A percentile compares a stretch with the other conserved stretches of the same genome.
These are phyloP conservation scores for Lactarius sp. DNA, from an alignment of 768 basidiomycete genomes.

Conservation along the genomic window DNA sequence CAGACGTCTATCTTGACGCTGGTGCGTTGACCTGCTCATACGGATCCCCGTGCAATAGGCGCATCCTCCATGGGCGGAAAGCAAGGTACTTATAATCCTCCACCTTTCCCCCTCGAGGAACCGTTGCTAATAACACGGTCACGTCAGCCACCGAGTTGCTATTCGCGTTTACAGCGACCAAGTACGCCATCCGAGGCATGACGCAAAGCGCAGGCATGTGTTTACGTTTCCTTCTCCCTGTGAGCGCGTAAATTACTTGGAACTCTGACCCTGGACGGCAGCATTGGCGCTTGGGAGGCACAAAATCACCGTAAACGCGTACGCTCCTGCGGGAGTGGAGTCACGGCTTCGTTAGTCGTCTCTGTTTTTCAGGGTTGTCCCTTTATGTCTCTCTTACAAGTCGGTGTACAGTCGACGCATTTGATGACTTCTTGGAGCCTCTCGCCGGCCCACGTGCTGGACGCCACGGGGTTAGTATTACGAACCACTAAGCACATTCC, in stretches of 20 bases:
- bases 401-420: background rate
- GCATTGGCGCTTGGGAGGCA: conserved; percentile 21
- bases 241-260: too few relatives aligned
- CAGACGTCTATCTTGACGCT: background rate
- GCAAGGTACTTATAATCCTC: background rate
- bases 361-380: background rate
- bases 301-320: conserved; percentile 29
- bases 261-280: background rate
- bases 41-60: background rate
- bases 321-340: conserved; percentile 25
- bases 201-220: conserved; percentile 25
- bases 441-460: conserved; percentile 2
- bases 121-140: background rate
- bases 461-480: conserved; percentile 4
- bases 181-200: conserved; percentile 27
- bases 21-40: background rate
- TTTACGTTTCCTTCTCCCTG: background rate
- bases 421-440: conserved; percentile 14
- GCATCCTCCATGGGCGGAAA: conserved; percentile 20
- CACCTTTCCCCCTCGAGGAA: background rate
- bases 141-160: background rate
- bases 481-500: background rate
- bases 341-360: conserved; percentile 22
- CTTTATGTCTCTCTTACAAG: background rate
- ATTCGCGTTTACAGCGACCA: conserved; percentile 22